These are phyloP conservation scores for Pugionium cornutum DNA, from an alignment of 345 rosid genomes.

Conservation along the genomic window DNA sequence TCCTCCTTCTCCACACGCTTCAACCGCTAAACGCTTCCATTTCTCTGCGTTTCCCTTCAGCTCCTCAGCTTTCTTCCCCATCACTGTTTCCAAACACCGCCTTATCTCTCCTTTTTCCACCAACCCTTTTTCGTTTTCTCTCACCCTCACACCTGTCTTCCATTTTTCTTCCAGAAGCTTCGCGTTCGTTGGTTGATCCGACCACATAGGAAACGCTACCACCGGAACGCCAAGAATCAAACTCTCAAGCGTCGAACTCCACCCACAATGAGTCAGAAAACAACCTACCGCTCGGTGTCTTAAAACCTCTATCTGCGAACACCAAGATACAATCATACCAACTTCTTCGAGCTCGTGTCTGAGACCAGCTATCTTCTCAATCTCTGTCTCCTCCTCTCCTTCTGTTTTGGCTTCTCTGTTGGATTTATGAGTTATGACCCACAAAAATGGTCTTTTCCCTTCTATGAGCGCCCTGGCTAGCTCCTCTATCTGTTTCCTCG, in stretches of 20 bases:
- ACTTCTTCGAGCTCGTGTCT: conserved; percentile 45
- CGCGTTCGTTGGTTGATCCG: conserved; percentile 62
- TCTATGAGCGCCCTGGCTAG: conserved; percentile 43
- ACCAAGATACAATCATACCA: conserved; percentile 68
- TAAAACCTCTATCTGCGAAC: conserved; percentile 61
- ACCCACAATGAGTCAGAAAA: conserved; percentile 69
- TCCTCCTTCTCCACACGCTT: conserved; percentile 53
- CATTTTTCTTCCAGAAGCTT: conserved; percentile 58
- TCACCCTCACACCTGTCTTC: conserved; percentile 57
- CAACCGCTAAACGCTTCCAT: conserved; percentile 55
- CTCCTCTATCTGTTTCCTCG: conserved; percentile 51
- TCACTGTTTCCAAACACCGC: conserved; percentile 58
- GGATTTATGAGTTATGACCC: conserved; percentile 48
- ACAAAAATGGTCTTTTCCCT: conserved; percentile 45
- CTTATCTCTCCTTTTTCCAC: conserved; percentile 54
- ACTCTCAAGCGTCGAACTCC: conserved; percentile 71
- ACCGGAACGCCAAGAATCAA: conserved; percentile 56
- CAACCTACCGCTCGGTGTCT: conserved; percentile 58
- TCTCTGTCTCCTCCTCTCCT: conserved; percentile 31
- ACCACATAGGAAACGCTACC: conserved; percentile 76
- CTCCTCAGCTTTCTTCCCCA: conserved; percentile 47
- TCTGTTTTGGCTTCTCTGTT: conserved; percentile 15
- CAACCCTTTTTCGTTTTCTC: conserved; percentile 44
- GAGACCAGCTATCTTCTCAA: conserved; percentile 25
- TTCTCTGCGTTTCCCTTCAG: conserved; percentile 48